Conservation (phyloP, 2,329 filamentous ascomycete genomes). For the Nectriaceae sp. region DNA sequence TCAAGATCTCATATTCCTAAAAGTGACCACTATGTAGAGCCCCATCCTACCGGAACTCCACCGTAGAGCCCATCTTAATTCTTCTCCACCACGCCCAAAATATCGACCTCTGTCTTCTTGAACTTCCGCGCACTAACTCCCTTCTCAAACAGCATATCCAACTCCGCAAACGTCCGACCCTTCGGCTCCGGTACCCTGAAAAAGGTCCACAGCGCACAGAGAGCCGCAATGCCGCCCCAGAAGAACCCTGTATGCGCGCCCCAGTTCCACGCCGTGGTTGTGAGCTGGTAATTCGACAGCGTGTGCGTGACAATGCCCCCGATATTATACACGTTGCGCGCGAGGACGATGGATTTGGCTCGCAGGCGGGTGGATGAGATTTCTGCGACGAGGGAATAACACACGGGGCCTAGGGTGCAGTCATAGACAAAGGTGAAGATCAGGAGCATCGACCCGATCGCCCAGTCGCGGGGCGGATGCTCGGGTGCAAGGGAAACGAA, state of each 20-base stretch:
- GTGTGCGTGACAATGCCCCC: neutral
- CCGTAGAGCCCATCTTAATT: too few species aligned
- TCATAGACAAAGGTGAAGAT: slow-evolving; percentile 46
- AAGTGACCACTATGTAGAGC: too few species aligned
- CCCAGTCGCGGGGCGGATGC: slow-evolving; percentile 45
- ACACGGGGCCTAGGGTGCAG: slow-evolving; percentile 54
- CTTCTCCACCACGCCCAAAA: too few species aligned
- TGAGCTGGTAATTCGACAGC: neutral
- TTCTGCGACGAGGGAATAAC: slow-evolving; percentile 76
- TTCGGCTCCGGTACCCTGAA: neutral
- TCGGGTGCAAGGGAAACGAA: slow-evolving; percentile 53
- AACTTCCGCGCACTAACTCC: neutral
- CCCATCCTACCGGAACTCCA: too few species aligned
- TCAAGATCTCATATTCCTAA: too few species aligned
- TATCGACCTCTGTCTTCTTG: too few species aligned
- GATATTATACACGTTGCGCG: neutral
- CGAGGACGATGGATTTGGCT: neutral
- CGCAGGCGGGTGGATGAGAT: slow-evolving; percentile 34
- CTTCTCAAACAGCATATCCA: neutral
- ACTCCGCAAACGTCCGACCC: neutral
- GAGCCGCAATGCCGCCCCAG: neutral
- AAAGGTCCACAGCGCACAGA: neutral
- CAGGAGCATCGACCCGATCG: slow-evolving; percentile 46
- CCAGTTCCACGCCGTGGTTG: neutral
- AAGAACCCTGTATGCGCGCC: neutral